Percentiles rank a stretch among this genome's conserved stretches.
These are phyloP conservation scores for Microdochium bolleyi DNA, from an alignment of 2,329 filamentous ascomycete species.

Conservation along the genomic window DNA sequence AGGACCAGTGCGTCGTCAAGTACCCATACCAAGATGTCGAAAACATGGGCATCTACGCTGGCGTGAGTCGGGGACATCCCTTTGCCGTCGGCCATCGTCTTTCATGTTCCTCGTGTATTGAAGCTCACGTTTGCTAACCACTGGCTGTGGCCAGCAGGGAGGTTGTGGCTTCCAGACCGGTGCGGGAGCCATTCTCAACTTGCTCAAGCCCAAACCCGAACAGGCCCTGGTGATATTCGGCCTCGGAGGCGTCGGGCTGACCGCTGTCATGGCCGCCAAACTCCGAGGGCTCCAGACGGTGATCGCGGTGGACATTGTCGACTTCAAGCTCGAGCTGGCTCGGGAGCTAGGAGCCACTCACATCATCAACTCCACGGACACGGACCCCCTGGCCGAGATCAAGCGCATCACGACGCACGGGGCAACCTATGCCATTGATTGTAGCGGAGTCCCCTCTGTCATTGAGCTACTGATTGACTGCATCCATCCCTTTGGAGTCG, in stretches of 20 bases:
- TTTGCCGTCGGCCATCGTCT: too few species aligned
- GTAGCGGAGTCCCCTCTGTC: constrained; percentile 18
- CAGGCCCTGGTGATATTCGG: constrained; percentile 26
- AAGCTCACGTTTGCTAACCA: too few species aligned
- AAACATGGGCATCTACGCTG: constrained; percentile 14
- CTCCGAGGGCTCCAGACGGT: constrained; percentile 19
- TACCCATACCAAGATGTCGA: too few species aligned
- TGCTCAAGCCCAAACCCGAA: constrained; percentile 15
- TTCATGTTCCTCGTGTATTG: too few species aligned
- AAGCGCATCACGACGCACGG: constrained; percentile 18
- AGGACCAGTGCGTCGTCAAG: constrained; percentile 13
- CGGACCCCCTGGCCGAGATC: constrained; percentile 15
- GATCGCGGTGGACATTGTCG: constrained; percentile 36
- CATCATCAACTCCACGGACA: constrained; percentile 22
- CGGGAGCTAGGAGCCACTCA: constrained; percentile 34
- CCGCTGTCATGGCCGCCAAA: constrained; percentile 28
- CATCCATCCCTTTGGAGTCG: constrained; percentile 18
- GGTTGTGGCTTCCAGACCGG: constrained; percentile 35
- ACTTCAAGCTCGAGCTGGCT: constrained; percentile 30
- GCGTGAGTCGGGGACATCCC: too few species aligned
- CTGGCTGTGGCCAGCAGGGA: constrained; percentile 15
- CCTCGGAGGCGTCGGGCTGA: constrained; percentile 29
- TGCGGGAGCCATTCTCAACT: constrained; percentile 29
- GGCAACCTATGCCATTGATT: constrained; percentile 19
- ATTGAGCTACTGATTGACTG: constrained; percentile 19